Evolutionary conservation across 2,329 filamentous ascomycete genomes (phyloP).

Genomic region (Colletotrichum siamense): DNA sequence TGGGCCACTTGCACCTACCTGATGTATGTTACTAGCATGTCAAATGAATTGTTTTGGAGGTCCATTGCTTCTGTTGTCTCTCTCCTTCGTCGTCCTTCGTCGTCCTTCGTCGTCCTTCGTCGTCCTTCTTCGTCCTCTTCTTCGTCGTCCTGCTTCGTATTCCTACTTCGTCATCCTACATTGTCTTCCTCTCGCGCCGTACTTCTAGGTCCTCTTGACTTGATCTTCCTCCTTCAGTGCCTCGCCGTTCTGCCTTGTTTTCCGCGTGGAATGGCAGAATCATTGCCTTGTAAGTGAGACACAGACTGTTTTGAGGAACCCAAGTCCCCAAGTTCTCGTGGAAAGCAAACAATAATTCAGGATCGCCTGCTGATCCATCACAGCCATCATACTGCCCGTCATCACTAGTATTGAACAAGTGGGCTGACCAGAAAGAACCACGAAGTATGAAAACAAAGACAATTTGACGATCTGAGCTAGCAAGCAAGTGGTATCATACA

Average conservation of each 20-base stretch:
- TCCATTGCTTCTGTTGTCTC: not conserved
- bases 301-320: accelerated
- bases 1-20: slow-evolving; percentile 11
- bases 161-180: not conserved
- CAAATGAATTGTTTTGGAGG: slow-evolving; percentile 20
- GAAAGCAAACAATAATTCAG: no score
- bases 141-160: not conserved
- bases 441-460: not conserved
- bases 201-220: no score
- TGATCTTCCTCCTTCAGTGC: no score
- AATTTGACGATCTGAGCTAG: not conserved
- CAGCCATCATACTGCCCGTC: not conserved
- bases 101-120: not conserved
- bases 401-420: not conserved
- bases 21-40: slow-evolving; percentile 17
- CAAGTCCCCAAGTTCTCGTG: not conserved
- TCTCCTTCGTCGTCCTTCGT: not conserved
- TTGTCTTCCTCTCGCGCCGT: no score
- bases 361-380: not conserved
- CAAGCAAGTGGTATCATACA: not conserved
- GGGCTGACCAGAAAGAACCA: not conserved
- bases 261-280: not conserved
- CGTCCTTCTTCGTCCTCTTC: not conserved
- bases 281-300: not conserved
- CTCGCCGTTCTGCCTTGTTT: not conserved